A percentile compares a stretch with the other conserved stretches of the same genome.
These are phyloP conservation scores for Prunus yedoensis DNA, from an alignment of 331 rosid species.

Conservation along the genomic window DNA sequence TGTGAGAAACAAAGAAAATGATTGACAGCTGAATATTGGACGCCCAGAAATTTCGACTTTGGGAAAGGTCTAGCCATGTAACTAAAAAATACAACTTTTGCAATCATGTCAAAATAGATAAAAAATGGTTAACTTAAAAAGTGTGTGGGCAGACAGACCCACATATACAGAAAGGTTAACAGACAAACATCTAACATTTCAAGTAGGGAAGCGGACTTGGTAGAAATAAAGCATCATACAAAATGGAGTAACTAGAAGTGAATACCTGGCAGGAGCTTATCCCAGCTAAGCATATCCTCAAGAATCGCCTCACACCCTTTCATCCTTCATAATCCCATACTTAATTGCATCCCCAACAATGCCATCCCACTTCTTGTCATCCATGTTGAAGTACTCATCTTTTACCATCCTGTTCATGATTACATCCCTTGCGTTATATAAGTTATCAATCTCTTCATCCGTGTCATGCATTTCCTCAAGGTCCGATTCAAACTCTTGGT, in stretches of 20 bases:
- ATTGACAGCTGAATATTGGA: neutral
- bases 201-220: neutral
- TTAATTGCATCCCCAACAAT: conserved; percentile 71
- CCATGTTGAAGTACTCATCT: conserved; percentile 71
- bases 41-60: neutral
- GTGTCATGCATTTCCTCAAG: conserved; percentile 60
- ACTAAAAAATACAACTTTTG: neutral
- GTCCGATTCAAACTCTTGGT: conserved; percentile 72
- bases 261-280: conserved; percentile 87
- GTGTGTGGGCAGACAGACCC: neutral
- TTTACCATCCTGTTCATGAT: conserved; percentile 60
- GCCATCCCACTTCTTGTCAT: conserved; percentile 75
- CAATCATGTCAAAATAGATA: neutral
- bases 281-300: conserved; percentile 96
- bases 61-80: neutral
- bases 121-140: neutral
- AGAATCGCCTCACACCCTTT: conserved; percentile 84
- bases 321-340: conserved; percentile 54
- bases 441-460: conserved; percentile 75
- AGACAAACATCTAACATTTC: neutral
- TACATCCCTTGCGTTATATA: conserved; percentile 58
- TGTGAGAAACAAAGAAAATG: neutral
- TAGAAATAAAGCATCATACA: neutral
- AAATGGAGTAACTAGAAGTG: neutral
- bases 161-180: neutral